phyloP scores from a whole-genome alignment of 1,284 basidiomycete genomes.

The Gymnopus androsaceus region DNA sequence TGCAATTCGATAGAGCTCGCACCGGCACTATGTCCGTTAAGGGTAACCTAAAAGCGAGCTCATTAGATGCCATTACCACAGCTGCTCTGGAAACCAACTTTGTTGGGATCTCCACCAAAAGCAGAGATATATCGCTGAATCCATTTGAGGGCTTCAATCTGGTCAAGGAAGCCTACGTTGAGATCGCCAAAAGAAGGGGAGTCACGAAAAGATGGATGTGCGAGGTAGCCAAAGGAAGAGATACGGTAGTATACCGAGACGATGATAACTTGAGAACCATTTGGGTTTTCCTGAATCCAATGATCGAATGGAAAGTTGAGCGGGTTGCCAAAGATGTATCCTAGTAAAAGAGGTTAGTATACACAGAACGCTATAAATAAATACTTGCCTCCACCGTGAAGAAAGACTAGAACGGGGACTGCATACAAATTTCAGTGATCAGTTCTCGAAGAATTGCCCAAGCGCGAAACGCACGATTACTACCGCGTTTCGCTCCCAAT shows the following conservation, averaged over 20 bases:
- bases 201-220: conserved; percentile 42
- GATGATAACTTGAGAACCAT: conserved; percentile 52
- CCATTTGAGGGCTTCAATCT: conserved; percentile 63
- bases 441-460: background rate
- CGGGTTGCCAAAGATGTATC: conserved; percentile 59
- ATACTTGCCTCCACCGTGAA: conserved; percentile 59
- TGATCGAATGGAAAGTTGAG: conserved; percentile 39
- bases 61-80: too few species aligned
- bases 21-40: conserved; percentile 67
- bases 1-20: conserved; percentile 56
- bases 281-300: too few species aligned
- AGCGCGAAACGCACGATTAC: conserved; percentile 37
- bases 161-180: conserved; percentile 65
- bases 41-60: too few species aligned
- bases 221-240: conserved; percentile 54
- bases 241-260: conserved; percentile 59
- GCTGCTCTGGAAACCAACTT: too few species aligned
- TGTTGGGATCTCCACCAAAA: conserved; percentile 63
- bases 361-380: background rate
- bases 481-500: conserved; percentile 39
- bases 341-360: conserved; percentile 25
- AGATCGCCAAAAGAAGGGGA: conserved; percentile 46
- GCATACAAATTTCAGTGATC: background rate
- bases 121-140: conserved; percentile 57
- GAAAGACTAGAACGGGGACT: conserved; percentile 43